Conservation (phyloP, 116 monocot genomes). For the Iris pallida region DNA sequence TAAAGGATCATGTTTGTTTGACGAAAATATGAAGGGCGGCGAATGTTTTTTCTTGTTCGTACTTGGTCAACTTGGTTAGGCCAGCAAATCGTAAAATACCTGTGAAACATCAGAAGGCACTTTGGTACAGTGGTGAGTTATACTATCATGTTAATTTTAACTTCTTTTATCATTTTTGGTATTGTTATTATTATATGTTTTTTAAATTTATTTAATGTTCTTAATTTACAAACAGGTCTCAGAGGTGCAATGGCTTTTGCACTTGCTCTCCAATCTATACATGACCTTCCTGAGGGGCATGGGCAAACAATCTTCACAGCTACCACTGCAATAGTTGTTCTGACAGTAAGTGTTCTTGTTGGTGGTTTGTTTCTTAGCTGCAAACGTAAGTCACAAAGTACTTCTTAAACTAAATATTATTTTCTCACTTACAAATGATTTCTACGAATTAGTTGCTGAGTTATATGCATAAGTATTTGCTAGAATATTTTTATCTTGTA, state of each 20-base stretch:
- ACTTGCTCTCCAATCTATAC: constrained; percentile 96
- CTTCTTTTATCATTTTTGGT: background rate
- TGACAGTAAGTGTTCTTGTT: constrained; percentile 60
- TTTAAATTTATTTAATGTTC: background rate
- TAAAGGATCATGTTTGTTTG: background rate
- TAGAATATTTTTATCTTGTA: too few species aligned
- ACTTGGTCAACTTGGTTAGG: constrained; percentile 84
- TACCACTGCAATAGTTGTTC: constrained; percentile 92
- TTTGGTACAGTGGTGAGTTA: constrained; percentile 94
- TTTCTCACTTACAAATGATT: too few species aligned
- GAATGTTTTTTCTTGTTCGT: constrained; percentile 93
- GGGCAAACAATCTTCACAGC: constrained; percentile 94
- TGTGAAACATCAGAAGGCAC: constrained; percentile 85
- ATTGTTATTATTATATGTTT: constrained; percentile 3
- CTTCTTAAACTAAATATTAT: too few species aligned
- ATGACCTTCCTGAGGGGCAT: constrained; percentile 98
- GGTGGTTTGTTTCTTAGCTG: constrained; percentile 3
- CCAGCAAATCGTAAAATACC: constrained; percentile 79
- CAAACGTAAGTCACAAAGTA: background rate
- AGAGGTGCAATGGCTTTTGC: constrained; percentile 99
- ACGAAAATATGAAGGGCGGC: constrained; percentile 59
- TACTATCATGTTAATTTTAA: background rate
- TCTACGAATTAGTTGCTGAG: too few species aligned
- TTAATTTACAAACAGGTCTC: constrained; percentile 54
- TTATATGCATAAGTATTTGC: too few species aligned